Percentiles rank a stretch among this genome's conserved stretches.
phyloP scores from a whole-genome alignment of 1,139 yeast species.

The Debaryomyces sp. region DNA sequence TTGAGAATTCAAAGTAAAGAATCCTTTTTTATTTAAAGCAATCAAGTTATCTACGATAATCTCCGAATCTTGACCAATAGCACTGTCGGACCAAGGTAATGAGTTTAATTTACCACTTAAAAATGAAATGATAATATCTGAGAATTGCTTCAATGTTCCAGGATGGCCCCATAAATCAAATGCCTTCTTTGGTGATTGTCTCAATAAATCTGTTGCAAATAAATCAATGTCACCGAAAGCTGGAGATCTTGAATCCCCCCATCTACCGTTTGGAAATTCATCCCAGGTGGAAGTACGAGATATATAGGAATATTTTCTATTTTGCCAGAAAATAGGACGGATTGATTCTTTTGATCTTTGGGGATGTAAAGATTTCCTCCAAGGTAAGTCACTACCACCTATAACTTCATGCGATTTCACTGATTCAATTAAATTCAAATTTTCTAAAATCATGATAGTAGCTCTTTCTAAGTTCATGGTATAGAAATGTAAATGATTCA shows the following conservation, averaged over 20 bases:
- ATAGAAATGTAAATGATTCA: slow-evolving; percentile 89
- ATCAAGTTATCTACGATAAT: slow-evolving; percentile 63
- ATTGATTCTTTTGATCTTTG: slow-evolving; percentile 80
- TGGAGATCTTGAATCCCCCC: slow-evolving; percentile 94
- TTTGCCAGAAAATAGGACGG: slow-evolving; percentile 96
- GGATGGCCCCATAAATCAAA: slow-evolving; percentile 90
- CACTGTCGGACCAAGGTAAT: slow-evolving; percentile 95
- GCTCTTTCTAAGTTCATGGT: slow-evolving; percentile 96
- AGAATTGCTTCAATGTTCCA: slow-evolving; percentile 55
- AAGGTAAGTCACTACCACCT: slow-evolving; percentile 60
- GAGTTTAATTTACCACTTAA: slow-evolving; percentile 70
- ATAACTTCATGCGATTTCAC: slow-evolving; percentile 43
- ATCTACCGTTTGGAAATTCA: slow-evolving; percentile 93
- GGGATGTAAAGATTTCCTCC: slow-evolving; percentile 90
- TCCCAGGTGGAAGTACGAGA: slow-evolving; percentile 93
- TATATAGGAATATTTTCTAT: slow-evolving; percentile 87
- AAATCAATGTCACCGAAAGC: slow-evolving; percentile 88
- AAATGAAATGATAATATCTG: slow-evolving; percentile 63
- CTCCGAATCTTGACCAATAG: slow-evolving; percentile 76
- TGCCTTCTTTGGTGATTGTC: slow-evolving; percentile 82
- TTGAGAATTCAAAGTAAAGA: slow-evolving; percentile 88
- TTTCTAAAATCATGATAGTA: slow-evolving; percentile 84
- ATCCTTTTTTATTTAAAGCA: slow-evolving; percentile 63
- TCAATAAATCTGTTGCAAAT: slow-evolving; percentile 73
- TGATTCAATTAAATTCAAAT: slow-evolving; percentile 58